Base-by-base conservation (phyloP, 2,329 filamentous ascomycete species). In the Didymella glomerata region DNA sequence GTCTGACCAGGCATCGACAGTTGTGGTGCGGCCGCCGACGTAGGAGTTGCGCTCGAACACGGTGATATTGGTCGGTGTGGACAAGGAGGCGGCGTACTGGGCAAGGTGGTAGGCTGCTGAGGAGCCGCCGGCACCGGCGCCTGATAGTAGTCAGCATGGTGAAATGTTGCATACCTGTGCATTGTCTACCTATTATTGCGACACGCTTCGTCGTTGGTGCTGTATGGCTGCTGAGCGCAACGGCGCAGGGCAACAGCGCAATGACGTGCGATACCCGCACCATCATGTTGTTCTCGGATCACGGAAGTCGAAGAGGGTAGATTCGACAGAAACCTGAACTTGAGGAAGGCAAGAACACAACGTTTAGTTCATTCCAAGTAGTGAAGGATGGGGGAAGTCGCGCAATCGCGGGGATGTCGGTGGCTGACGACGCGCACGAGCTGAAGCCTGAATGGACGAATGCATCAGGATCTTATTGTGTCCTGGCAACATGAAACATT, bases 1-100 rank as follows among this genome's bases (percentile, higher is more conserved):
- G 67, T 94, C 84, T 63, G 86, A 84, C 73, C 90, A 94, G 2
- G 88, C 88, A 69, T 93, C 82, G 18, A 97, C 90, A 0, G 93
- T 98, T 28, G 93, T 91, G 8, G 90, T 90, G 25, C 95, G 90
- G 9, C 95, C 95, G 28, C 95, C 95, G 42, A 98, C 84, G 66
- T 88, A 91, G 30, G 81, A 76, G 16, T 87, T 88, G 67, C 89
- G 90, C 72, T 99, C 95, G 75, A 94, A 97, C 27, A 99, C 82
- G 22, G 93, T 96, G 68, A 98, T 89, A 66, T 96, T 90, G 58
- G 94, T 73, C 2, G 83, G 79, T 18, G 90, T 76, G n/a, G 83
- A 75, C 24, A 80, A 81, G 57, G 85, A 78, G 4, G 85, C 78
- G 22, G 91, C 90, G 75, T 88, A 93, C 70, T 89, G 86, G 38